A percentile compares a stretch with the other conserved stretches of the same genome.
These are phyloP conservation scores for Saturnispora besseyi DNA, from an alignment of 805 yeast species.

Conservation along the genomic window DNA sequence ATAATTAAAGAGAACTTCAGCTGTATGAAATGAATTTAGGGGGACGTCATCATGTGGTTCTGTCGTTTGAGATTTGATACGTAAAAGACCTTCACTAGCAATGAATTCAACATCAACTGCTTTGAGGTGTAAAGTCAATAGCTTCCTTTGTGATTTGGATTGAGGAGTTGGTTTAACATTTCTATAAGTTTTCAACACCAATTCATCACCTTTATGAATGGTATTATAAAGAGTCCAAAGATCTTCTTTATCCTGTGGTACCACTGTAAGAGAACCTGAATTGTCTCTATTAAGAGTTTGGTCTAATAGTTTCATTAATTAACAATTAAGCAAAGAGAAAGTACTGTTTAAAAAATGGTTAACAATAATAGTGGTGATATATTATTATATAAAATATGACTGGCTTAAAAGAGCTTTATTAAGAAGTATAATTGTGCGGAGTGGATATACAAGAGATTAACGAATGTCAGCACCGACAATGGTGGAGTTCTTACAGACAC, in stretches of 20 bases:
- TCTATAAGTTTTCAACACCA: conserved; percentile 60
- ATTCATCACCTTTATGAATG: conserved; percentile 64
- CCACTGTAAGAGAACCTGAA: conserved; percentile 55
- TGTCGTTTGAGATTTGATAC: conserved; percentile 71
- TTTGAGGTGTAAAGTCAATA: conserved; percentile 48
- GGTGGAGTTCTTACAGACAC: conserved; percentile 62
- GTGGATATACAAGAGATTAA: neutral
- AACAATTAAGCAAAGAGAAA: neutral
- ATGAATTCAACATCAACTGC: conserved; percentile 72
- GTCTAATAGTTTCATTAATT: conserved; percentile 45
- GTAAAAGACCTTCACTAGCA: conserved; percentile 64
- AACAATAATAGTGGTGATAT: neutral
- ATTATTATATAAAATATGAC: neutral
- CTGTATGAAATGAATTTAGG: conserved; percentile 79
- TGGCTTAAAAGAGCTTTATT: neutral
- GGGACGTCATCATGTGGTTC: conserved; percentile 69
- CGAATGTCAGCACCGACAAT: conserved; percentile 48
- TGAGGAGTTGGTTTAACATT: conserved; percentile 37
- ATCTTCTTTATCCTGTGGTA: conserved; percentile 87
- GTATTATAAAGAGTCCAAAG: conserved; percentile 82
- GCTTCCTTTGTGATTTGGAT: conserved; percentile 35
- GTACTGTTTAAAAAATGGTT: neutral
- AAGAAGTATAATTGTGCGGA: neutral
- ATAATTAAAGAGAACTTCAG: conserved; percentile 63
- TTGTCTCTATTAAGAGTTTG: conserved; percentile 47